Conservation (phyloP, 2,329 filamentous ascomycete genomes). For the Pseudodiploospora longispora region DNA sequence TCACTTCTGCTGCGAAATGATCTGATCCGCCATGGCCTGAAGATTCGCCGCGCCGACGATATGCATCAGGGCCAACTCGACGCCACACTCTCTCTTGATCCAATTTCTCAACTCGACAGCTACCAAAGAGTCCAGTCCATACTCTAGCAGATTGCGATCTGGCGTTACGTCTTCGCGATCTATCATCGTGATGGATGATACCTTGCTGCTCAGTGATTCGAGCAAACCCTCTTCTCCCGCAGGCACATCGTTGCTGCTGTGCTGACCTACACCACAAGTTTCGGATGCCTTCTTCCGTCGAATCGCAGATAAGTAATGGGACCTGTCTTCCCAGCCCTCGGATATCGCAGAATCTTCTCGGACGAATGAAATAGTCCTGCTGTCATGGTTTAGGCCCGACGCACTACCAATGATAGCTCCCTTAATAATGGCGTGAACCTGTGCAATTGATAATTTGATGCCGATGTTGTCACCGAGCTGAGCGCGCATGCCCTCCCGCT, state of each 20-base stretch:
- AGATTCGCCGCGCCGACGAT: slow-evolving; percentile 6
- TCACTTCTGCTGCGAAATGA: background rate
- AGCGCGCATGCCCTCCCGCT: too few relatives aligned
- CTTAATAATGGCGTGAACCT: too few relatives aligned
- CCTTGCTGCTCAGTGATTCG: slow-evolving; percentile 7
- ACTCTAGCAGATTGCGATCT: slow-evolving; percentile 20
- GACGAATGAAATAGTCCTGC: too few relatives aligned
- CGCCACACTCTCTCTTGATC: slow-evolving; percentile 28
- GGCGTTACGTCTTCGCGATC: slow-evolving; percentile 17
- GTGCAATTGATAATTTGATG: too few relatives aligned
- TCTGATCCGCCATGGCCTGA: slow-evolving; percentile 16
- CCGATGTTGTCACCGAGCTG: too few relatives aligned
- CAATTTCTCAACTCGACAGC: slow-evolving; percentile 33
- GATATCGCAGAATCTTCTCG: too few relatives aligned
- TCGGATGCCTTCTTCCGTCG: too few relatives aligned
- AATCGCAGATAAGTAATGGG: too few relatives aligned
- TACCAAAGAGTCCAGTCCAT: slow-evolving; percentile 34
- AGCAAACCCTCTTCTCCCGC: background rate
- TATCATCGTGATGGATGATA: slow-evolving; percentile 8
- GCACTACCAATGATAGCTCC: too few relatives aligned
- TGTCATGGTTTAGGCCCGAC: too few relatives aligned
- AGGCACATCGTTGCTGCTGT: background rate
- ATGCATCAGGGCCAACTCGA: slow-evolving; percentile 18
- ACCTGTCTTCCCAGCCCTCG: too few relatives aligned
- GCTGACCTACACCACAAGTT: too few relatives aligned